These are phyloP conservation scores for Casuarina glauca DNA, from an alignment of 306 rosid genomes.

Conservation along the genomic window DNA sequence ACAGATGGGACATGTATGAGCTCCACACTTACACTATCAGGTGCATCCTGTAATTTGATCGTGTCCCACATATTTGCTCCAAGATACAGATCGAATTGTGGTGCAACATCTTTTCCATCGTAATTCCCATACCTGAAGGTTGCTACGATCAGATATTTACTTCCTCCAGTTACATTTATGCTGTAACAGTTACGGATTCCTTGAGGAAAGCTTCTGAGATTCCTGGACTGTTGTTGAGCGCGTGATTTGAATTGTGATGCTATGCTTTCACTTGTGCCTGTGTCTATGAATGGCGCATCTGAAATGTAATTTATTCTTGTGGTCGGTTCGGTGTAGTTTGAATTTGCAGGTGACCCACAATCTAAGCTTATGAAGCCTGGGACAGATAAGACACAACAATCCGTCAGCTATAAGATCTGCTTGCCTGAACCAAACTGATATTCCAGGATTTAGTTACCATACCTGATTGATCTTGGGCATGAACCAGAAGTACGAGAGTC, in stretches of 20 bases:
- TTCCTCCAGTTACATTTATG: slow-evolving; percentile 16
- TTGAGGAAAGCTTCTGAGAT: slow-evolving; percentile 50
- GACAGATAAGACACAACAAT: neutral
- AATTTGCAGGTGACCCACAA: slow-evolving; percentile 31
- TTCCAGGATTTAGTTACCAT: neutral
- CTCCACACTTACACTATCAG: slow-evolving; percentile 15
- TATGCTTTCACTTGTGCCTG: slow-evolving; percentile 23
- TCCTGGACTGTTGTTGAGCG: neutral
- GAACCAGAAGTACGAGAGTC: neutral
- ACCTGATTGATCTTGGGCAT: neutral
- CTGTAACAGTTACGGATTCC: slow-evolving; percentile 47
- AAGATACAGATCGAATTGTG: slow-evolving; percentile 36
- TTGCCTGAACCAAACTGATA: neutral
- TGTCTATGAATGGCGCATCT: slow-evolving; percentile 21
- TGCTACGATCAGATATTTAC: slow-evolving; percentile 26
- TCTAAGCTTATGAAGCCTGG: slow-evolving; percentile 15
- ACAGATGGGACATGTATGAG: slow-evolving; percentile 35
- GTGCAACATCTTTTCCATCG: slow-evolving; percentile 15
- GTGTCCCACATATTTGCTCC: slow-evolving; percentile 44
- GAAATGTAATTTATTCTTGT: slow-evolving; percentile 32
- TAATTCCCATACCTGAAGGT: slow-evolving; percentile 15
- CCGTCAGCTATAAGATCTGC: too few species aligned
- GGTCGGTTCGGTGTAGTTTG: slow-evolving; percentile 9
- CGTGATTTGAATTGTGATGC: neutral
- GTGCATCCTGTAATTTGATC: neutral